phyloP scores from a whole-genome alignment of 2,329 filamentous ascomycete genomes.

The Fusarium camptoceras region DNA sequence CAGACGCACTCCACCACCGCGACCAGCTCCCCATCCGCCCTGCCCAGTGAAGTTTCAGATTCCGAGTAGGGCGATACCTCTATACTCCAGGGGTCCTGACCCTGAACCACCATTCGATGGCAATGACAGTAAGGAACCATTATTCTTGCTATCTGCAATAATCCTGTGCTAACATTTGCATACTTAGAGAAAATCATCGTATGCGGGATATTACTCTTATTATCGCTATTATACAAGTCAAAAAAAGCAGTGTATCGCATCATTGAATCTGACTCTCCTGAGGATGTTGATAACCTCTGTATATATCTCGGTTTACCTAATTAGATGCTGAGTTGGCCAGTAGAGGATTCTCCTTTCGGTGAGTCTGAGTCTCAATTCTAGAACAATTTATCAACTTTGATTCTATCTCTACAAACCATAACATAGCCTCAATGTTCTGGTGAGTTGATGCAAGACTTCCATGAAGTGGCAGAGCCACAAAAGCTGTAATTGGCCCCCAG shows the following conservation, averaged over 20 bases:
- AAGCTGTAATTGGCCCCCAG: background rate
- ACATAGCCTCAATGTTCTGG: background rate
- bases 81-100: background rate
- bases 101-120: background rate
- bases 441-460: background rate
- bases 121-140: background rate
- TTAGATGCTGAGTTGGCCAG: background rate
- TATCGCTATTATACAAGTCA: background rate
- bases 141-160: background rate
- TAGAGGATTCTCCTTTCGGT: background rate
- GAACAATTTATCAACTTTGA: too few species aligned
- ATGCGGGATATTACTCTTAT: background rate
- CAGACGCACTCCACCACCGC: background rate
- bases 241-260: background rate
- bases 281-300: background rate
- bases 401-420: too few species aligned
- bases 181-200: background rate
- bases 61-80: background rate
- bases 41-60: background rate
- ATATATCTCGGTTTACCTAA: background rate
- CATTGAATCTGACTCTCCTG: background rate
- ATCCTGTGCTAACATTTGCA: background rate
- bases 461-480: slow-evolving; percentile 7
- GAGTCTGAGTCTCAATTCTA: background rate
- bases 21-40: background rate